Base-by-base conservation (phyloP, 148 eudicot genomes). In the Heliamphora exappendiculata region DNA sequence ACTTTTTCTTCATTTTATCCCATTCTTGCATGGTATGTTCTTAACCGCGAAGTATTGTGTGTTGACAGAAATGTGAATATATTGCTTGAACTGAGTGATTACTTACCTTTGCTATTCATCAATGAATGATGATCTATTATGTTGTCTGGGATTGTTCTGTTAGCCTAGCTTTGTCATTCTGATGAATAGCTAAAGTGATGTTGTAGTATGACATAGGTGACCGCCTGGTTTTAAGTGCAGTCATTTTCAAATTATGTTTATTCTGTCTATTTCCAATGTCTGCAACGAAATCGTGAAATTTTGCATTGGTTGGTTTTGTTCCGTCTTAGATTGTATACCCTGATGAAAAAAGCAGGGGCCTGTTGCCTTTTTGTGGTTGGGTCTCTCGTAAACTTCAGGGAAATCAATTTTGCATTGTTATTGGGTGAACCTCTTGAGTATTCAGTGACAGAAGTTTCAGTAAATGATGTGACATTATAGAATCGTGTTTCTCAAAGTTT, bases 261-360 rank as follows among this genome's bases (percentile, higher is more conserved):
- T 14, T 33, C 3, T 65, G 42, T 12, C 19, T 62, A 3, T 0
- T 5, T 37, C 19, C 34, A 10, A 22, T 37, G 8, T 3, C 4
- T 37, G n/a, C 16, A 41, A 3, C 4, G 0, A 24, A 24, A 22
- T 45, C 33, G 12, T 26, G 37, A 47, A 69, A 11, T 70, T 7
- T 22, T 1, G 72, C n/a, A n/a, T n/a, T n/a, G n/a, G n/a, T 19
- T 2, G 14, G 33, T 2, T 8, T 17, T 69, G 7, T 53, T 51
- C 4, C 7, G 28, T 71, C 16, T 36, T 34, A 6, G 44, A 9
- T 14, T 62, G 5, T 34, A 5, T 49, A 76, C 77, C 80, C 82
- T 83, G 86, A 77, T 85, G 76, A 71, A 77, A 82, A 84, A 84
- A 86, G 82, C 89, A 82, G 83, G 72, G 79, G 24, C 70, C 78